Conservation (phyloP, 495 filamentous ascomycete genomes). For the Tuber melanosporum region DNA sequence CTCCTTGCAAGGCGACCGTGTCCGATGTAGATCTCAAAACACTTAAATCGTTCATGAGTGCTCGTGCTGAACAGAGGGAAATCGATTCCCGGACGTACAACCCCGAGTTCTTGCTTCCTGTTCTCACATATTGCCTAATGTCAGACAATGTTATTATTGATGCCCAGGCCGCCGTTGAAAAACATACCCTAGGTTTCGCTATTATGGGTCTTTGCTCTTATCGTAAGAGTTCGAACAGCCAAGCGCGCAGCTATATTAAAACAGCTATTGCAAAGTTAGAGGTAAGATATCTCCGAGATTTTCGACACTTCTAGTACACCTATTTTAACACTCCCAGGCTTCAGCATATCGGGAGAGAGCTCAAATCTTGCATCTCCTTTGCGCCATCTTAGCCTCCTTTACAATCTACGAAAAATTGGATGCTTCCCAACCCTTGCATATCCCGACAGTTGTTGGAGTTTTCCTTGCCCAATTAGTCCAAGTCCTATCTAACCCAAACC, state of each 20-base stretch:
- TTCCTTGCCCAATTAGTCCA: constrained; percentile 64
- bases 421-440: constrained; percentile 46
- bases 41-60: constrained; percentile 19
- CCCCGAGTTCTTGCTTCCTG: constrained; percentile 34
- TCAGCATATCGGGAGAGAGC: constrained; percentile 70
- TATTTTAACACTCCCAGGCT: constrained; percentile 59
- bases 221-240: constrained; percentile 18
- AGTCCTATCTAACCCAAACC: constrained; percentile 67
- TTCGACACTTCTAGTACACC: constrained; percentile 49
- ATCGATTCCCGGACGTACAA: constrained; percentile 31
- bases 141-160: constrained; percentile 21
- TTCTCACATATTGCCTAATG: constrained; percentile 30
- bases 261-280: constrained; percentile 32
- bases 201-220: constrained; percentile 33
- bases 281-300: constrained; percentile 10
- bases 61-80: constrained; percentile 1
- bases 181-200: constrained; percentile 32
- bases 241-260: constrained; percentile 25
- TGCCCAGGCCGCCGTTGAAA: constrained; percentile 32
- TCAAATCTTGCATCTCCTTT: constrained; percentile 66
- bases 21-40: constrained; percentile 11
- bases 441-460: constrained; percentile 65
- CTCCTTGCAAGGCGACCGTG: constrained; percentile 9
- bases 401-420: constrained; percentile 45
- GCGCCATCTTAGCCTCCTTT: constrained; percentile 57